phyloP scores from a whole-genome alignment of 2,329 filamentous ascomycete species.

The Paracamarosporium sp. region DNA sequence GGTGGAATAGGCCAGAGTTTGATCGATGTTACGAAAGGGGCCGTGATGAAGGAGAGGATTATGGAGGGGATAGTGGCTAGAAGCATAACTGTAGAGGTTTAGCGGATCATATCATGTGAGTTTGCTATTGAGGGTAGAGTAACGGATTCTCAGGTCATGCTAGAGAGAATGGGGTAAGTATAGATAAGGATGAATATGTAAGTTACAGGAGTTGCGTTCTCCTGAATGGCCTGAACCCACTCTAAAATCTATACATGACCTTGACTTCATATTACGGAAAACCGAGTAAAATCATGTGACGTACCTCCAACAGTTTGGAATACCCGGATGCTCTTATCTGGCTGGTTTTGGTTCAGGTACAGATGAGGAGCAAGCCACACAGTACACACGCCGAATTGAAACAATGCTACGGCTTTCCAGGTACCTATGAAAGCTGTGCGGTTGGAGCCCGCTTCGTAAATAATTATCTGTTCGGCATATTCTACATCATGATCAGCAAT shows the following conservation, averaged over 20 bases:
- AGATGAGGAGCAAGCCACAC: slow-evolving; percentile 41
- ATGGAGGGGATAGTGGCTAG: slow-evolving; percentile 40
- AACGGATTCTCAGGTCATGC: neutral
- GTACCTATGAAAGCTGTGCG: slow-evolving; percentile 44
- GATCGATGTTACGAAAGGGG: slow-evolving; percentile 44
- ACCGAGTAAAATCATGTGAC: slow-evolving; percentile 9
- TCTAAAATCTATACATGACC: neutral
- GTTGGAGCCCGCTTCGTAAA: slow-evolving; percentile 47
- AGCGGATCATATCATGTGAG: slow-evolving; percentile 1
- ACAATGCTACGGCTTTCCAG: slow-evolving; percentile 44
- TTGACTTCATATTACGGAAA: neutral
- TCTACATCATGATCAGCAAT: slow-evolving; percentile 9
- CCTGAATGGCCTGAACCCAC: neutral
- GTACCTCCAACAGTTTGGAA: slow-evolving; percentile 38
- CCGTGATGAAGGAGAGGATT: slow-evolving; percentile 41
- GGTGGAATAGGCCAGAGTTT: slow-evolving; percentile 38
- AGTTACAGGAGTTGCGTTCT: too few species aligned
- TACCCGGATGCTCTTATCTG: slow-evolving; percentile 33
- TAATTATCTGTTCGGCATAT: slow-evolving; percentile 38
- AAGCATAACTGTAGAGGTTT: slow-evolving; percentile 30
- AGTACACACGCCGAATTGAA: slow-evolving; percentile 41
- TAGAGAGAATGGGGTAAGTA: neutral
- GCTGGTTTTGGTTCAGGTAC: slow-evolving; percentile 43
- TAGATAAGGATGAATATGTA: neutral
- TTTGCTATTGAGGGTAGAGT: neutral